A percentile compares a stretch with the other conserved stretches of the same genome.
These are phyloP conservation scores for Yarrowia sp. DNA, from an alignment of 805 yeast genomes.

Conservation along the genomic window DNA sequence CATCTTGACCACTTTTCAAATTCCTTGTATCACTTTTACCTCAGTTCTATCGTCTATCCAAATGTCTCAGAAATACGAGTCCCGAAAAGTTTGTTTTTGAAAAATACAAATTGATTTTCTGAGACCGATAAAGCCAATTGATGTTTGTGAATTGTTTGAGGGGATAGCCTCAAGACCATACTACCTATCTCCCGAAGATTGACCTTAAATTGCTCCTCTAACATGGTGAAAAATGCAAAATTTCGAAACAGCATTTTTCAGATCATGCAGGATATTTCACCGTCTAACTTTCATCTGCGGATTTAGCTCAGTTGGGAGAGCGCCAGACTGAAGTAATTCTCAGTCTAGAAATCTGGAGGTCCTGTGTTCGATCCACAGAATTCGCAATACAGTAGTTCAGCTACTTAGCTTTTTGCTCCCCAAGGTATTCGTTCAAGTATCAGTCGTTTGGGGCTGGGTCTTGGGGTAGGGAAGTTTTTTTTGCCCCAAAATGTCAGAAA, in stretches of 20 bases:
- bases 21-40: neutral
- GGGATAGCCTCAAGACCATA: too few species aligned
- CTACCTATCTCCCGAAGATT: too few species aligned
- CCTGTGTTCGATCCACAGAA: conserved; percentile 78
- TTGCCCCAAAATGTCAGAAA: too few species aligned
- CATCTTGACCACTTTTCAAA: too few species aligned
- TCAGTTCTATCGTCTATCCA: neutral
- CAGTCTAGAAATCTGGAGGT: conserved; percentile 55
- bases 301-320: conserved; percentile 42
- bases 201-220: too few species aligned
- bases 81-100: neutral
- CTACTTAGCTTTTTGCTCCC: neutral
- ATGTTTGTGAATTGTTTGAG: too few species aligned
- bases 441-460: too few species aligned
- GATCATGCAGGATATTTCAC: neutral
- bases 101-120: neutral
- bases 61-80: neutral
- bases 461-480: too few species aligned
- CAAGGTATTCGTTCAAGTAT: too few species aligned
- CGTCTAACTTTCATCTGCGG: conserved; percentile 7
- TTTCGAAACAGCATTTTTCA: neutral
- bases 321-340: conserved; percentile 38
- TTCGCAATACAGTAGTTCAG: conserved; percentile 35
- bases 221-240: too few species aligned
- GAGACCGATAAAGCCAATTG: too few species aligned